A percentile compares a stretch with the other conserved stretches of the same genome.
Conservation (phyloP, 108 stramenopile species). For the Aurantiochytrium sp. region DNA sequence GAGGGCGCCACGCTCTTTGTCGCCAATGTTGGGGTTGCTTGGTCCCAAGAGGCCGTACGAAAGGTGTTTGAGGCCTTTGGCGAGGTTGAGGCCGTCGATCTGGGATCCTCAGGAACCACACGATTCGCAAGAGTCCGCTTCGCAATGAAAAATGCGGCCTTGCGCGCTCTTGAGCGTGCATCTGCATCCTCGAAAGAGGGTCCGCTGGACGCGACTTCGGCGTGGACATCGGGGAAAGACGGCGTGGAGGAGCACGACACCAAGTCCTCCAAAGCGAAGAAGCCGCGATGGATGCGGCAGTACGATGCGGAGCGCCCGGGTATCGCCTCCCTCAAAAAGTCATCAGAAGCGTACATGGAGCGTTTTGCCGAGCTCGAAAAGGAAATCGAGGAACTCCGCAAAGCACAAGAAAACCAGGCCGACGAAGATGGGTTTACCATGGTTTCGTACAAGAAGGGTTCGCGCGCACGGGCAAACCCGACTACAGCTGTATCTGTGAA, state of each 20-base stretch:
- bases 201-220: not conserved
- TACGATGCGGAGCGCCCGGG: not conserved
- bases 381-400: not conserved
- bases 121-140: not conserved
- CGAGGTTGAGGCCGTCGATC: not conserved
- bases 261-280: not conserved
- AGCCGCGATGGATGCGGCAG: not conserved
- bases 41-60: not conserved
- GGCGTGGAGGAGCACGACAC: not conserved
- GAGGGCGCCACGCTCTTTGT: slow-evolving; percentile 6
- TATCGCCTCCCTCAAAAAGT: not conserved
- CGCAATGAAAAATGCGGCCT: not conserved
- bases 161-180: not conserved
- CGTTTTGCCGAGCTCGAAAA: not conserved
- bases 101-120: not conserved
- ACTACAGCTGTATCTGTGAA: not conserved
- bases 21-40: not conserved
- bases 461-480: not conserved
- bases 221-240: not conserved
- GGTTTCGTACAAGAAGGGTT: not conserved
- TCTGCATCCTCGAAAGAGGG: not conserved
- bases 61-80: not conserved
- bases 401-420: not conserved
- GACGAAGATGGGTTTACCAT: slow-evolving; percentile 9
- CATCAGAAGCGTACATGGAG: not conserved